These are phyloP conservation scores for Malus fusca DNA, from an alignment of 306 rosid genomes.

Conservation along the genomic window DNA sequence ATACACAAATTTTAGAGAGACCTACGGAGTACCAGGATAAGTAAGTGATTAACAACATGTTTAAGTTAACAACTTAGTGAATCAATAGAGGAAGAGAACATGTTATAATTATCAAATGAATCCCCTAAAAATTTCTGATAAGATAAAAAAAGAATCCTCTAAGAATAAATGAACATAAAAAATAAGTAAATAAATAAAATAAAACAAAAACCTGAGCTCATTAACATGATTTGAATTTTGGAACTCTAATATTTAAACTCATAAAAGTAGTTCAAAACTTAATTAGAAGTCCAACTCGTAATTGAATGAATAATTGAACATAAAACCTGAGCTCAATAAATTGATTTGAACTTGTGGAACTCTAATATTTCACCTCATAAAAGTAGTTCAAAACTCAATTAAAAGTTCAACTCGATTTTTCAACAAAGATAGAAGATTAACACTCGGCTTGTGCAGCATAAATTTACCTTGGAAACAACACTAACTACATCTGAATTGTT, in stretches of 20 bases:
- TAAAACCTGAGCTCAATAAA: neutral
- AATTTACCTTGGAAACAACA: slow-evolving; percentile 54
- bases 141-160: neutral
- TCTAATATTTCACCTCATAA: neutral
- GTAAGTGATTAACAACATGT: slow-evolving; percentile 2
- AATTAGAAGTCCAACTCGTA: too few relatives aligned
- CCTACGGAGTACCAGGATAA: slow-evolving; percentile 31
- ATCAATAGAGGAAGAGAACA: neutral
- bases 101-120: too few relatives aligned
- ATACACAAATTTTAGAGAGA: slow-evolving; percentile 59
- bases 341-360: neutral
- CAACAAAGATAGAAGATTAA: neutral
- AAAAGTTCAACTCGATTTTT: neutral
- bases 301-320: too few relatives aligned
- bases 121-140: too few relatives aligned
- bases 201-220: neutral
- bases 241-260: too few relatives aligned
- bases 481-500: slow-evolving; percentile 18
- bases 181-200: too few relatives aligned
- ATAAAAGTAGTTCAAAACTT: too few relatives aligned
- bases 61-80: neutral
- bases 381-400: neutral
- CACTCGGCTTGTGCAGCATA: neutral
- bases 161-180: too few relatives aligned
- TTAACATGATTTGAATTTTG: neutral